Evolutionary conservation across 2,329 filamentous ascomycete species (phyloP).

Genomic region (Fusarium coffeatum): DNA sequence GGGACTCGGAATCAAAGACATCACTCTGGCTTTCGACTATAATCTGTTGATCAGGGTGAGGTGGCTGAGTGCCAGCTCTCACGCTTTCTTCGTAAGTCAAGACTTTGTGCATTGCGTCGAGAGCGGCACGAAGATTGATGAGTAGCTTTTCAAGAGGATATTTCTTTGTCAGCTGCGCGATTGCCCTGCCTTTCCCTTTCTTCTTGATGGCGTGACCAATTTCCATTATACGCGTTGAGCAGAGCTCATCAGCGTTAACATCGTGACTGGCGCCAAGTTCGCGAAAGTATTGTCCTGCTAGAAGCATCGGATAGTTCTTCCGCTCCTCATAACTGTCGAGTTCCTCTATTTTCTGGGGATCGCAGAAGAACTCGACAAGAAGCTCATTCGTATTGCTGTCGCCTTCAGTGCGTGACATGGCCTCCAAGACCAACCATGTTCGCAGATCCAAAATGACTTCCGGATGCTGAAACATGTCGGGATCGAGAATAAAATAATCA

Average conservation of each 20-base stretch:
- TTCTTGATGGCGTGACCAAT: conserved; percentile 22
- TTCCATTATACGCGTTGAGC: conserved; percentile 38
- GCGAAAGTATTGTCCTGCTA: conserved; percentile 44
- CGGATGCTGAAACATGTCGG: conserved; percentile 24
- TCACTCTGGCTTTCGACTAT: conserved; percentile 35
- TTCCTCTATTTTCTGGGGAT: background rate
- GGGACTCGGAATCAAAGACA: conserved; percentile 41
- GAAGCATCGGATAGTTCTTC: conserved; percentile 13
- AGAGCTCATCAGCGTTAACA: conserved; percentile 32
- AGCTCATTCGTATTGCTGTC: conserved; percentile 3
- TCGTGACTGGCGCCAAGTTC: conserved; percentile 37
- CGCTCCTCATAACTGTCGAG: background rate
- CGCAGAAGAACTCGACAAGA: conserved; percentile 49
- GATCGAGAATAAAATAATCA: conserved; percentile 42
- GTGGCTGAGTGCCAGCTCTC: background rate
- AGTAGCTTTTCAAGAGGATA: conserved; percentile 40
- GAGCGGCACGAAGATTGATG: conserved; percentile 31
- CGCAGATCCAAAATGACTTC: conserved; percentile 53
- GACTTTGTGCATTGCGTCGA: conserved; percentile 29
- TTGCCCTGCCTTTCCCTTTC: background rate
- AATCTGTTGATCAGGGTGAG: conserved; percentile 14
- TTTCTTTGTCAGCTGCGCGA: conserved; percentile 24
- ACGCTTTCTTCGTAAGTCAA: conserved; percentile 7
- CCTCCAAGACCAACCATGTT: conserved; percentile 51
- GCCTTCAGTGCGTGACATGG: conserved; percentile 24